These are phyloP conservation scores for Exophiala aquamarina DNA, from an alignment of 2,329 filamentous ascomycete genomes.

Conservation along the genomic window DNA sequence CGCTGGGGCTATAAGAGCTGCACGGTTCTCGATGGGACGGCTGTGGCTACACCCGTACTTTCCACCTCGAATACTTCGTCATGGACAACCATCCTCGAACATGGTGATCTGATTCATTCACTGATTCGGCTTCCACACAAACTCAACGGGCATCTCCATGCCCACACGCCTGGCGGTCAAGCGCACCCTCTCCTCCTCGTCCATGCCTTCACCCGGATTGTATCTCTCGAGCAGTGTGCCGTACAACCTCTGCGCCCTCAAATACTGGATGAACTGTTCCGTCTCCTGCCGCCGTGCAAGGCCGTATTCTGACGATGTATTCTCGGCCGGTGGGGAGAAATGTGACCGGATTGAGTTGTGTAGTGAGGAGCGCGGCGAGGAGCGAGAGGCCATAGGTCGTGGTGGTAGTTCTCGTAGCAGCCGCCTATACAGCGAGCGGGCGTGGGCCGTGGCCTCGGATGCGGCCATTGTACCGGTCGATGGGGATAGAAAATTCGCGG, in stretches of 20 bases:
- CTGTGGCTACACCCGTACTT: too few species aligned
- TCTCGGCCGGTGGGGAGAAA: slow-evolving; percentile 48
- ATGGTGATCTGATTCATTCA: slow-evolving; percentile 2
- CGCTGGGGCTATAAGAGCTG: too few species aligned
- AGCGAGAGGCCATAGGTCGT: slow-evolving; percentile 47
- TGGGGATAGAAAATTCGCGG: too few species aligned
- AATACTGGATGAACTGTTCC: slow-evolving; percentile 78
- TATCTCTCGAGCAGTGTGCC: slow-evolving; percentile 81
- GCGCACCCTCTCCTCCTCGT: slow-evolving; percentile 77
- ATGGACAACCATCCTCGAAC: too few species aligned
- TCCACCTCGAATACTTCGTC: too few species aligned
- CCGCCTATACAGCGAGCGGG: slow-evolving; percentile 81
- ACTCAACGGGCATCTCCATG: slow-evolving; percentile 79
- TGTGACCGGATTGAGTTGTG: slow-evolving; percentile 67
- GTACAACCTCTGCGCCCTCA: slow-evolving; percentile 83
- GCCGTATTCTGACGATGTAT: slow-evolving; percentile 27
- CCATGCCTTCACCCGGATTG: slow-evolving; percentile 88
- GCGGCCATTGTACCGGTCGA: slow-evolving; percentile 10
- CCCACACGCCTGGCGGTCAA: slow-evolving; percentile 84
- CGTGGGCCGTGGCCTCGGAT: slow-evolving; percentile 39
- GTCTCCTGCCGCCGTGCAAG: slow-evolving; percentile 51
- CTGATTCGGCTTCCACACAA: slow-evolving; percentile 14
- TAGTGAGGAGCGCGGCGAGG: slow-evolving; percentile 55
- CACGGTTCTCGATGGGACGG: neutral
- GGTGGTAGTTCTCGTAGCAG: slow-evolving; percentile 87